These are phyloP conservation scores for Bolboschoenoplectus hybrid DNA, from an alignment of 202 grass and related monocot genomes.

Conservation along the genomic window DNA sequence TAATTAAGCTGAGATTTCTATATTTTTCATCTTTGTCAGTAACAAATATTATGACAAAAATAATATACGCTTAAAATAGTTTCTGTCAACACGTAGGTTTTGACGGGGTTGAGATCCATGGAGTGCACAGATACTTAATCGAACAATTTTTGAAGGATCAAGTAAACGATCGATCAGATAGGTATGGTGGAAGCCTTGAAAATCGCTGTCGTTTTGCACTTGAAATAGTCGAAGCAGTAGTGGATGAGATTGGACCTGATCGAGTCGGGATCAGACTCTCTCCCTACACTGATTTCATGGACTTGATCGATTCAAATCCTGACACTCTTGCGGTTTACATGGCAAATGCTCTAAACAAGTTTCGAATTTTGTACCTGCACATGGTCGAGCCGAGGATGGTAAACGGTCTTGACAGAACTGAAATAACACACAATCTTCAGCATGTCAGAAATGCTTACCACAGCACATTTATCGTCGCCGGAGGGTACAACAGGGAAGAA, in stretches of 20 bases:
- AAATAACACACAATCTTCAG: conserved; percentile 60
- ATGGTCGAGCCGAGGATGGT: conserved; percentile 78
- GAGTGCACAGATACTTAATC: conserved; percentile 76
- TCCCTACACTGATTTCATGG: conserved; percentile 54
- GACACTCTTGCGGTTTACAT: conserved; percentile 65
- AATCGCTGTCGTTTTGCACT: conserved; percentile 77
- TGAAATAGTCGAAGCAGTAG: conserved; percentile 65
- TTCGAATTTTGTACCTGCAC: conserved; percentile 52
- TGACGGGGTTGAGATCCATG: conserved; percentile 90
- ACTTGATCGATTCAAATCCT: conserved; percentile 56
- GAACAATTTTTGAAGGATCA: conserved; percentile 84
- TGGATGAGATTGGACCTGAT: conserved; percentile 70
- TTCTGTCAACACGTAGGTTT: conserved; percentile 51
- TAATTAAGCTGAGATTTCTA: too few species aligned
- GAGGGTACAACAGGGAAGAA: conserved; percentile 61
- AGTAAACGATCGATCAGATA: conserved; percentile 70
- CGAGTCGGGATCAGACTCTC: conserved; percentile 75
- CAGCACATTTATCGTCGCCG: conserved; percentile 64
- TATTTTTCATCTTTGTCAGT: not conserved
- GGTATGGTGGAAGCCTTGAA: conserved; percentile 69
- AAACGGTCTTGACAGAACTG: conserved; percentile 50
- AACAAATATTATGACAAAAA: not conserved
- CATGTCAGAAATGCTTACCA: conserved; percentile 65
- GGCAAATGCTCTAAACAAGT: conserved; percentile 58
- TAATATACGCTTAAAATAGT: not conserved